Evolutionary conservation across 2,329 filamentous ascomycete genomes (phyloP).

Genomic region (Colletotrichum karsti): DNA sequence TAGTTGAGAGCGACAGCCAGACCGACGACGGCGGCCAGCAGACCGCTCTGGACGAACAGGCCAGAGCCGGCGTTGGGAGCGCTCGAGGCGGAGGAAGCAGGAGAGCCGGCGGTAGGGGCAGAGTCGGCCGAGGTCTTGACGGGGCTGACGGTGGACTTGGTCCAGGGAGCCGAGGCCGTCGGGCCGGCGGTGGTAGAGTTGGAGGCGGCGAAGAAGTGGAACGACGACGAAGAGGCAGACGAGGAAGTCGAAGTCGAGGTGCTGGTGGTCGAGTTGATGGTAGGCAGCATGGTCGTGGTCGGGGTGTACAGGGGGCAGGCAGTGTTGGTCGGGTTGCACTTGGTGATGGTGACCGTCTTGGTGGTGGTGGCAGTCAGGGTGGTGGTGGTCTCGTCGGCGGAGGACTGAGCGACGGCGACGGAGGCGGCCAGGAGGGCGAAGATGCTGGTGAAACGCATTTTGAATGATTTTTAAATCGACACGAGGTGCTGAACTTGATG

Average conservation of each 20-base stretch:
- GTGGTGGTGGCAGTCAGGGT: slow-evolving; percentile 54
- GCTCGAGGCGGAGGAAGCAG: slow-evolving; percentile 32
- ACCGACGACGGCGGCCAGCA: slow-evolving; percentile 48
- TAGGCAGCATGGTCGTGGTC: slow-evolving; percentile 35
- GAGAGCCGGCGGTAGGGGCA: slow-evolving; percentile 28
- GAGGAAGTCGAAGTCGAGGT: slow-evolving; percentile 25
- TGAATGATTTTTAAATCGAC: slow-evolving; percentile 37
- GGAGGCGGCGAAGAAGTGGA: slow-evolving; percentile 38
- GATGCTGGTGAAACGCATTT: slow-evolving; percentile 56
- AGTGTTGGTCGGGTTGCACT: slow-evolving; percentile 52
- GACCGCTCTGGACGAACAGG: slow-evolving; percentile 47
- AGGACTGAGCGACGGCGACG: slow-evolving; percentile 44
- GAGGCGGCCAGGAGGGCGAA: slow-evolving; percentile 51
- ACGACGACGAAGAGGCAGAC: slow-evolving; percentile 24
- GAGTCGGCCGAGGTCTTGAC: slow-evolving; percentile 26
- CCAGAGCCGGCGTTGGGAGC: slow-evolving; percentile 42
- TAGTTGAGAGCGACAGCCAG: slow-evolving; percentile 46
- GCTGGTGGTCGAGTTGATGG: slow-evolving; percentile 31
- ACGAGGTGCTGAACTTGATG: neutral
- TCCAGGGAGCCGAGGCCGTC: slow-evolving; percentile 34
- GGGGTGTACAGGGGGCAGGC: slow-evolving; percentile 50
- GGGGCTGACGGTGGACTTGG: slow-evolving; percentile 33
- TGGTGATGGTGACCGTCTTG: slow-evolving; percentile 54
- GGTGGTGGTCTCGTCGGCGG: slow-evolving; percentile 42
- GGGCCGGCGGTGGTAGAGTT: slow-evolving; percentile 42